Conservation (phyloP, 1,139 yeast species). For the Debaryomyces nepalensis region DNA sequence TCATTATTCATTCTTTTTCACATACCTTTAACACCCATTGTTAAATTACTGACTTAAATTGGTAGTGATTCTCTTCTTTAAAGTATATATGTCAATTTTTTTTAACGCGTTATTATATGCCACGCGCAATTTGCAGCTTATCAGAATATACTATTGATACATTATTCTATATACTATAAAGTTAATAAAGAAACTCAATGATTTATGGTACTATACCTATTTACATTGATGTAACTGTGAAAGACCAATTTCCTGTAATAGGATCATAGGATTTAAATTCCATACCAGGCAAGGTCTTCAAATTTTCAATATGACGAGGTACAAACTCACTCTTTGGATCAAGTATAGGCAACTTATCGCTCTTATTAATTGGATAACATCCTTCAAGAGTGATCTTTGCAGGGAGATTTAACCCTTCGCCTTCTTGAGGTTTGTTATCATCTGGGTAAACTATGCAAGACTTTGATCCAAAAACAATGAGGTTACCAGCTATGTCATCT, state of each 20-base stretch:
- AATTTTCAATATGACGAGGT: constrained; percentile 66
- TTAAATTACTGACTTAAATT: background rate
- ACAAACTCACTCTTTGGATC: constrained; percentile 80
- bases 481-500: constrained; percentile 65
- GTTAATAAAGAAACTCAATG: background rate
- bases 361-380: constrained; percentile 77
- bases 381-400: constrained; percentile 75
- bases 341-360: constrained; percentile 72
- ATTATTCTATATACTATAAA: constrained; percentile 17
- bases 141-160: constrained; percentile 7
- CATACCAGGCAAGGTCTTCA: constrained; percentile 63
- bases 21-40: constrained; percentile 78
- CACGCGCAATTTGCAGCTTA: constrained; percentile 1
- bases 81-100: background rate
- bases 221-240: constrained; percentile 45
- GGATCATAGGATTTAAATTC: constrained; percentile 79
- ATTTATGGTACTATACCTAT: background rate
- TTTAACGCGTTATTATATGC: constrained; percentile 10
- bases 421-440: constrained; percentile 61
- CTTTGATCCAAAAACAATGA: constrained; percentile 64
- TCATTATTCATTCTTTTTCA: constrained; percentile 17
- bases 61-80: background rate
- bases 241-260: constrained; percentile 80
- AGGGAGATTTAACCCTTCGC: constrained; percentile 83
- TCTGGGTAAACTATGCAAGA: constrained; percentile 79